These are phyloP conservation scores for Xylariaceae sp. DNA, from an alignment of 2,329 filamentous ascomycete genomes.

Conservation along the genomic window DNA sequence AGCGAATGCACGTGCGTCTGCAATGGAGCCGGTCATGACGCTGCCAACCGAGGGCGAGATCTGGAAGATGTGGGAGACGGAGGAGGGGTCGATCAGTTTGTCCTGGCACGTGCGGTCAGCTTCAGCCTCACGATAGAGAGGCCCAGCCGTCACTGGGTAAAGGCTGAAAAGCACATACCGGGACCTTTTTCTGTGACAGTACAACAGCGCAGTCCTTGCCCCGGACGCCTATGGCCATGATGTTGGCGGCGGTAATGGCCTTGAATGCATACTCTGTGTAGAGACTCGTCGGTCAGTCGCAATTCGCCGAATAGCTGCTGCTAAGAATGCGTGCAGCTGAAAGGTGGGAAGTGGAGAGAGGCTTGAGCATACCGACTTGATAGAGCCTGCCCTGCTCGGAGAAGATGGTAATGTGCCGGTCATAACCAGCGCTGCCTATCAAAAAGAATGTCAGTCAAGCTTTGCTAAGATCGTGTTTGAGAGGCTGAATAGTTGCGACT, in stretches of 20 bases:
- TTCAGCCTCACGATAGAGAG: constrained; percentile 17
- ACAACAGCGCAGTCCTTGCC: constrained; percentile 98
- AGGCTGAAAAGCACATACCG: constrained; percentile 59
- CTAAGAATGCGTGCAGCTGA: not conserved
- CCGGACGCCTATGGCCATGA: constrained; percentile 92
- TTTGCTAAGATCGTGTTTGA: constrained; percentile 6
- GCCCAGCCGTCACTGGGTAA: constrained; percentile 10
- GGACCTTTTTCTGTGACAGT: constrained; percentile 98
- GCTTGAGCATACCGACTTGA: constrained; percentile 82
- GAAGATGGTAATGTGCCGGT: constrained; percentile 99
- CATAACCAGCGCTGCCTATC: constrained; percentile 81
- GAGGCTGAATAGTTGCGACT: too few species aligned
- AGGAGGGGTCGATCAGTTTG: constrained; percentile 96
- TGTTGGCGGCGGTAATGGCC: constrained; percentile 97
- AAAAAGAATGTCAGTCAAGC: constrained; percentile 22
- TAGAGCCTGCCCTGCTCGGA: constrained; percentile 97
- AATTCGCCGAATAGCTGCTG: constrained; percentile 12
- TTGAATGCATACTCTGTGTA: constrained; percentile 98
- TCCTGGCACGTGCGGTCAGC: constrained; percentile 58
- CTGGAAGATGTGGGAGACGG: constrained; percentile 96
- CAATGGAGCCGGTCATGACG: constrained; percentile 98
- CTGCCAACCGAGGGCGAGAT: constrained; percentile 94
- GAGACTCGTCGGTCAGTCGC: constrained; percentile 22
- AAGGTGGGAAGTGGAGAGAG: constrained; percentile 2
- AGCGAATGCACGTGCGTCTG: constrained; percentile 89